Evolutionary conservation across 306 rosid genomes (phyloP), one percentile per base, ranked within the genome.

Genomic region (Cucumis cinereus): DNA sequence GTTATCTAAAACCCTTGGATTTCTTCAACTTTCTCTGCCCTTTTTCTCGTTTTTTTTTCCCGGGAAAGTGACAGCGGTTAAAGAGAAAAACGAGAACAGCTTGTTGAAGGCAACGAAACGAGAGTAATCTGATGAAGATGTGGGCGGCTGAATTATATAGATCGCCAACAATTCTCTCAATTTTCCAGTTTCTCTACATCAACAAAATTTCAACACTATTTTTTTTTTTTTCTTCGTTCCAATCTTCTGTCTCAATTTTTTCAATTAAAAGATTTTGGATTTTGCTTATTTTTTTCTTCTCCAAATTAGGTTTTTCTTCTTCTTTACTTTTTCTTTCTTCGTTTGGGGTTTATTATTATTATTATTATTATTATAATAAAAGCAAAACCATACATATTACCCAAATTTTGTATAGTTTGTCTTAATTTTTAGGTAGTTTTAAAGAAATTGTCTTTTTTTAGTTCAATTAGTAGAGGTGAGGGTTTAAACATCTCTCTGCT

Each of bases 11-110:
- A 75, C 56, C 40, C 75, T 70, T 45, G 40, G 49, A 58, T 77
- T 76, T 73, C 64, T 36, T 36, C 67, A 75, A 26, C 36, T n/a
- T 45, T 50, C 68, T 28, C 57, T 30, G 6, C 49, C 50, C n/a
- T 41, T 40, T 45, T 16, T 50, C 20, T 5, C 6, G 62, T 19
- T 8, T 26, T 77, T 17, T 26, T 76, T 62, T 76, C 79, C 79
- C 79, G 82, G 85, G 81, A 84, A 77, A 79, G 70, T 75, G 67
- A 75, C 7, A 1, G 78, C 66, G 64, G 77, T n/a, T 74, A 11
- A 22, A 55, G 50, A 74, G 77, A 36, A 8, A 8, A 45, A 63
- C 70, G 26, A 54, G 36, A 69, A 7, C 50, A 54, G 66, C 77
- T 30, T 19, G 64, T 30, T 30, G 35, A 30, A 30, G 35, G 35